Percentiles rank a stretch among this genome's conserved stretches.
phyloP scores from a whole-genome alignment of 176 grass and related monocot species.

The Eragrostis curvula region DNA sequence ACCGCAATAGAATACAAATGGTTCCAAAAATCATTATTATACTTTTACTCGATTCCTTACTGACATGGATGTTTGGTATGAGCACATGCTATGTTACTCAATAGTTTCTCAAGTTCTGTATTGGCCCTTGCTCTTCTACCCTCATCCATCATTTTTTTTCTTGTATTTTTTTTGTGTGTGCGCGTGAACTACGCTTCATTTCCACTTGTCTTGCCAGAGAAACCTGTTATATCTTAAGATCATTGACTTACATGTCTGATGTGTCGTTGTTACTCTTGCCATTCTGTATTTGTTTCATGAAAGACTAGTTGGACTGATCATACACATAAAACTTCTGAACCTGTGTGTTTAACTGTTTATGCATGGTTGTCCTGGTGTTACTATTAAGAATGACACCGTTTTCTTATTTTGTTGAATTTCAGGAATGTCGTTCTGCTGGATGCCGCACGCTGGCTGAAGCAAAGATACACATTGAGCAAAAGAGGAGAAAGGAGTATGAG shows the following conservation, averaged over 20 bases:
- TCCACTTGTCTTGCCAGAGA: neutral
- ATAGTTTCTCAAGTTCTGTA: neutral
- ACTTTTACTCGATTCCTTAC: neutral
- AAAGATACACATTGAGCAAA: conserved; percentile 84
- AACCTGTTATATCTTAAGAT: neutral
- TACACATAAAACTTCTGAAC: neutral
- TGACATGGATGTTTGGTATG: neutral
- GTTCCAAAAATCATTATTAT: neutral
- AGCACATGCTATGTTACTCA: neutral
- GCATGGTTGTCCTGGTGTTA: neutral
- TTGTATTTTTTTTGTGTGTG: no score
- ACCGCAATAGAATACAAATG: neutral
- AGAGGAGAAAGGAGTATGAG: conserved; percentile 75
- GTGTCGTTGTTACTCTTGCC: neutral
- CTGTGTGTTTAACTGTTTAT: neutral
- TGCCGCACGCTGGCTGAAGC: conserved; percentile 84
- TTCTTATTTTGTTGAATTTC: conserved; percentile 26
- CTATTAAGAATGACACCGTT: neutral
- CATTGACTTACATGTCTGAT: neutral
- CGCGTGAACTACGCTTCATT: neutral
- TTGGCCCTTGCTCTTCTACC: neutral
- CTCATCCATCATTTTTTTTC: neutral
- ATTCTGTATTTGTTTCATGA: neutral
- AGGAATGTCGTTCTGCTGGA: conserved; percentile 89
- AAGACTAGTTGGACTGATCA: neutral